Base-by-base conservation (phyloP, 805 yeast genomes). In the Candida insectorum region DNA sequence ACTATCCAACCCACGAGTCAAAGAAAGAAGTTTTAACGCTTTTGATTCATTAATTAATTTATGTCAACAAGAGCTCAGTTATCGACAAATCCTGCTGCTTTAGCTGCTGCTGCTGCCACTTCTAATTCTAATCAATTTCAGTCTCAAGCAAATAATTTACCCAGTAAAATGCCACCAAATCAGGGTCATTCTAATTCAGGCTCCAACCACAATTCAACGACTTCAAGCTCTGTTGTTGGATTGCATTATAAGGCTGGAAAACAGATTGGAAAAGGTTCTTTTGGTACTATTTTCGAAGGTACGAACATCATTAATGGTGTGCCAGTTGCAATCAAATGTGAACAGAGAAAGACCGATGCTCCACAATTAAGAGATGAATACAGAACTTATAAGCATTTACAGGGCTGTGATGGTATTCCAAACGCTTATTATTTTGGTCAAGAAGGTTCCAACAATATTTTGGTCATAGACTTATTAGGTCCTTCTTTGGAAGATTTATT, bases 381-480 rank as follows among this genome's bases (percentile, higher is more conserved):
- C 59, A 74, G 97, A 50, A 84, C 96, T n/a, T 93, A 93, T 63
- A 83, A 88, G 52, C 83, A 86, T 36, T 69, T 93, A 31, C 77
- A 79, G 37, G 95, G 94, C 13, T 74, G 81, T 32, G 71, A 69
- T 27, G 97, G 97, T 30, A 81, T 93, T 33, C 98, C 98, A 33
- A 79, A 81, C 51, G 97, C 96, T n/a, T 93, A 93, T 65, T 93
- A 88, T 58, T 91, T 91, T 59, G 98, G 98, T 39, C 97, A 93
- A 57, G 98, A 93, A 63, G 97, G 98, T 20, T 76, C 93, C 40
- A 97, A 93, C 68, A 89, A 91, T 59, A 88, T 93, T 33, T 69
- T 93, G 44, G 96, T 93, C 24, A 93, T 93, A 49, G 98, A 93
- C 57, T 71, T 93, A 28, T 71, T 93, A 50, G 98, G 98, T 9